Percentiles rank a stretch among this genome's conserved stretches.
phyloP scores from a whole-genome alignment of 2,329 filamentous ascomycete genomes.

The Neurospora sp. region DNA sequence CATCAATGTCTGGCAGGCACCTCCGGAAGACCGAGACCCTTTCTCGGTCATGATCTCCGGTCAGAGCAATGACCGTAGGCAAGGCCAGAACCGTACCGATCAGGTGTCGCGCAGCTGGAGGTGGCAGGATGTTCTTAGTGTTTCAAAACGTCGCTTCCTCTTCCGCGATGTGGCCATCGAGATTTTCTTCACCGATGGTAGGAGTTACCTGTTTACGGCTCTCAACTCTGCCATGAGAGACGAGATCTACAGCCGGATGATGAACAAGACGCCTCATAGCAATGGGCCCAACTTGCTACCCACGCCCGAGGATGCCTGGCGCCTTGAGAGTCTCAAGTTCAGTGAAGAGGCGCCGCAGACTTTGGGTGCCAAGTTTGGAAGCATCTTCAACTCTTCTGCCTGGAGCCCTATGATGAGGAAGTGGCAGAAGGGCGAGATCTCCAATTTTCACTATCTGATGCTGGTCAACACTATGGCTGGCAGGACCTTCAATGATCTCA shows the following conservation, averaged over 20 bases:
- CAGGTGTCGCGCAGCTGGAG: slow-evolving; percentile 86
- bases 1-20: slow-evolving; percentile 91
- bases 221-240: slow-evolving; percentile 66
- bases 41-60: slow-evolving; percentile 77
- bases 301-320: slow-evolving; percentile 82
- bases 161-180: slow-evolving; percentile 96
- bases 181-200: slow-evolving; percentile 92
- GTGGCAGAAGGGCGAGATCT: slow-evolving; percentile 91
- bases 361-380: slow-evolving; percentile 82
- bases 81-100: slow-evolving; percentile 47
- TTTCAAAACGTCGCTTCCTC: slow-evolving; percentile 89
- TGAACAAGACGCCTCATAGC: slow-evolving; percentile 70
- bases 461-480: slow-evolving; percentile 96
- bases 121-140: slow-evolving; percentile 88
- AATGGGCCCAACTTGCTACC: slow-evolving; percentile 57
- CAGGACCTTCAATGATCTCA: slow-evolving; percentile 93
- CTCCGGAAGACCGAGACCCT: slow-evolving; percentile 81
- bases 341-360: slow-evolving; percentile 48
- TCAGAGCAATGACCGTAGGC: slow-evolving; percentile 26
- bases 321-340: slow-evolving; percentile 72
- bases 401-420: slow-evolving; percentile 77
- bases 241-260: slow-evolving; percentile 67
- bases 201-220: slow-evolving; percentile 85
- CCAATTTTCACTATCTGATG: slow-evolving; percentile 99
- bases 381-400: slow-evolving; percentile 74